Evolutionary conservation across 257 asterid genomes (phyloP).

Genomic region (Verbascum thapsus): DNA sequence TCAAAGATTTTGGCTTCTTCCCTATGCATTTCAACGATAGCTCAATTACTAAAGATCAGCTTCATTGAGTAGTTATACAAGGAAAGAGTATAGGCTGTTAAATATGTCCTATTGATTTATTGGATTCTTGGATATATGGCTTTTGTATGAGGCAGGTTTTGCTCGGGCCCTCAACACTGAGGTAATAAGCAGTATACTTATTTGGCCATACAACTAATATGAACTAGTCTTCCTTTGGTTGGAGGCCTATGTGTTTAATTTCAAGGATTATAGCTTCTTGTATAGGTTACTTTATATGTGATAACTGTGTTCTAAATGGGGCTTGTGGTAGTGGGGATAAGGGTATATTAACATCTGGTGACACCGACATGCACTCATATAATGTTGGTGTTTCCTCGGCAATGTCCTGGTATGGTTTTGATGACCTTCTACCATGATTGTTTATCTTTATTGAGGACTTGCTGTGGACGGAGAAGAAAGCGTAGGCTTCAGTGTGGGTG

Average conservation of each 20-base stretch:
- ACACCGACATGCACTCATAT: constrained; percentile 47
- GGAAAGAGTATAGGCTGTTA: constrained; percentile 27
- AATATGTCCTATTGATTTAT: constrained; percentile 37
- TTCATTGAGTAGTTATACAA: constrained; percentile 30
- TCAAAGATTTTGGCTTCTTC: constrained; percentile 35
- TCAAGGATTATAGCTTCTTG: constrained; percentile 29
- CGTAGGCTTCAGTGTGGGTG: constrained; percentile 2
- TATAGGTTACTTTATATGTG: constrained; percentile 28
- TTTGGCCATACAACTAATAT: constrained; percentile 26
- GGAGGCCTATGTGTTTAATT: constrained; percentile 6
- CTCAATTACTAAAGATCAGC: constrained; percentile 24
- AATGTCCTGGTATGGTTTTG: constrained; percentile 46
- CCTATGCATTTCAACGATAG: constrained; percentile 26
- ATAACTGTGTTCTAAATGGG: constrained; percentile 37
- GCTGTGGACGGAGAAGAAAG: constrained; percentile 10
- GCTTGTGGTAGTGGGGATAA: constrained; percentile 46
- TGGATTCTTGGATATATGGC: constrained; percentile 43
- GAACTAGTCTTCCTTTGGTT: constrained; percentile 27
- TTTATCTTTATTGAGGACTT: constrained; percentile 26
- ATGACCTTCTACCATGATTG: constrained; percentile 31
- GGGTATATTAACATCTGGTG: constrained; percentile 46
- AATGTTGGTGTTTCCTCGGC: constrained; percentile 59
- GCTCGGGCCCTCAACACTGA: constrained; percentile 37
- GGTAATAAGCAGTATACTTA: constrained; percentile 49
- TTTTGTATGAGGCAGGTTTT: constrained; percentile 57